Evolutionary conservation across 2,329 filamentous ascomycete genomes (phyloP), one percentile per base, ranked within the genome.

Genomic region (Xylaria sp.): DNA sequence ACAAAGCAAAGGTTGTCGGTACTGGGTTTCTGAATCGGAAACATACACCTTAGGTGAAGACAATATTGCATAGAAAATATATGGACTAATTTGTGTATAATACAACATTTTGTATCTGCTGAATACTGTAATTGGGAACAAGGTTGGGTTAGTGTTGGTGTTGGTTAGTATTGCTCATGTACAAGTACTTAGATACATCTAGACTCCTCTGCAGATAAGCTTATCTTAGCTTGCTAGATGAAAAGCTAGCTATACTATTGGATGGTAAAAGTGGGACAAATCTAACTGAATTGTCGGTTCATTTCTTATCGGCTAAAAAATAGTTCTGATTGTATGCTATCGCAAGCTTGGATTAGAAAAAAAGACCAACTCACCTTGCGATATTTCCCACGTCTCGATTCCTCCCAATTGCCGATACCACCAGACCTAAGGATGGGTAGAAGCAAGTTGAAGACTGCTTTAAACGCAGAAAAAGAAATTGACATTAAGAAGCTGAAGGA

Each of bases 401-500:
- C 29, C 11, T 54, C 20, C n/a, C 36, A 61, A 65, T 61, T 50
- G 59, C 62, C 70, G 62, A 64, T 45, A 51, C 59, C 22, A 55
- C n/a, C 65, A 39, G 58, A 64, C 15, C 13, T 38, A 72, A 62
- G 45, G 60, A 76, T 76, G 75, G 73, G 67, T 17, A 72, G 67
- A 64, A 76, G 74, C 65, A 74, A 74, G 50, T 63, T 76, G 13
- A 75, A 75, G 58, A 65, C 73, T 44, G 75, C 75, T 54, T 66
- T 76, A 11, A 74, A 73, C 61, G 71, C 71, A 49, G 74, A 76
- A 38, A 75, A 76, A 31, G 74, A 73, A 29, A 64, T 75, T 39
- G 75, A 76, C 42, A 67, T 73, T 54, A 75, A 76, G 63, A 75
- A 76, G 68, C 66, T 76, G 22, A 75, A 73, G 25, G 68, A 75